Base-by-base conservation (phyloP, 2,329 filamentous ascomycete genomes). In the Pestalotiopsis sp. region DNA sequence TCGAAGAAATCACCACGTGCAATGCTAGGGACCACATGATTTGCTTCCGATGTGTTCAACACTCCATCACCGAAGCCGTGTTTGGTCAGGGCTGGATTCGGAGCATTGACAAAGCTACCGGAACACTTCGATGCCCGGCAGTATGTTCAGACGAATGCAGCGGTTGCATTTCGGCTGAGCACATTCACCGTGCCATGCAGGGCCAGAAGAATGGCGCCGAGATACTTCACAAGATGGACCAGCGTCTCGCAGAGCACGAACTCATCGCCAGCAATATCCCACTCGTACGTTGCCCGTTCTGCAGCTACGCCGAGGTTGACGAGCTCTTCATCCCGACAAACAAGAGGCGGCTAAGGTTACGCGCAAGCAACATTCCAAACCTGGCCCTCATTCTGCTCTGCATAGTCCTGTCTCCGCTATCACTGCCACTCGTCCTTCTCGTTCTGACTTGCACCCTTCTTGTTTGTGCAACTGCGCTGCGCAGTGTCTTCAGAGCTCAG, bases 71-170 rank as follows among this genome's bases (percentile, higher is more conserved):
- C 64, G 95, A 98, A 78, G 94, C 95, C 2, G 83, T 98, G 0
- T 98, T 97, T 77, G 96, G 96, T 0, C 96, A 98, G 79, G 93
- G 93, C 66, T 98, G 95, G 93, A 88, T 90, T 64, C 90, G 92
- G 69, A 96, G 89, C 74, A 91, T 98, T 73, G 88, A 96, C 76
- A 80, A 89, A 36, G 86, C 90, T 69, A 89, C 86, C 49, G 92
- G 92, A 49, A 94, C 93, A 0, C 84, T 98, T 66, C 89, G 89
- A 70, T 98, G 96, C 77, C 87, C 97, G n/a, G 93, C 95, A 1
- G 90, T 93, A 0, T 87, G 91, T 65, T 84, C 87, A 0, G 82
- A 86, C 59, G 89, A 89, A n/a, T 98, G 96, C 74, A 77, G 85
- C 14, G 94, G 94, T n/a, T 88, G 87, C 75, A 87, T 98, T 64